These are phyloP conservation scores for Penstemon davidsonii DNA, from an alignment of 257 asterid genomes.

Conservation along the genomic window DNA sequence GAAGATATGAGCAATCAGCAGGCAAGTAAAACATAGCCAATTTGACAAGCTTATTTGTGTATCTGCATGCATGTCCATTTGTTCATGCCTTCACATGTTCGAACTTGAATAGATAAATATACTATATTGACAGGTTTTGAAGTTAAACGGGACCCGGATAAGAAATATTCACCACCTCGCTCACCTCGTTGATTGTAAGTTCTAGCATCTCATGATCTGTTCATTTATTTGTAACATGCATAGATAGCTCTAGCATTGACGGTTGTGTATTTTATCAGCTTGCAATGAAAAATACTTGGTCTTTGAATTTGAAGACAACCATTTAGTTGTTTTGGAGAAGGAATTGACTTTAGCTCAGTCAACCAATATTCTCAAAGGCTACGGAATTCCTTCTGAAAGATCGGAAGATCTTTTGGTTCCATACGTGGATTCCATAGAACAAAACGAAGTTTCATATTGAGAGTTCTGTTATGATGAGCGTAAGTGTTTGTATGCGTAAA, in stretches of 20 bases:
- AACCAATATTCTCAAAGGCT: constrained; percentile 69
- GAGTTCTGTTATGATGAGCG: constrained; percentile 75
- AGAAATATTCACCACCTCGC: constrained; percentile 91
- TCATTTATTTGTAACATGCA: neutral
- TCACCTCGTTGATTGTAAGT: constrained; percentile 86
- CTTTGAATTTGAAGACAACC: constrained; percentile 84
- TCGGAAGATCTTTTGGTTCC: constrained; percentile 70
- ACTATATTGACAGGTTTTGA: constrained; percentile 66
- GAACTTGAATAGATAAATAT: no score
- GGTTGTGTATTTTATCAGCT: constrained; percentile 35
- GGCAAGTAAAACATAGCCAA: no score
- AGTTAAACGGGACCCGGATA: constrained; percentile 74
- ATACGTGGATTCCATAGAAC: constrained; percentile 44
- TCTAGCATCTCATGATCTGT: constrained; percentile 19
- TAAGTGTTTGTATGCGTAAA: constrained; percentile 26
- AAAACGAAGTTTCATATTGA: constrained; percentile 45
- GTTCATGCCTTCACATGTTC: no score
- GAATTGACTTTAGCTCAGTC: constrained; percentile 72
- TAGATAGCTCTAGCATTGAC: constrained; percentile 11
- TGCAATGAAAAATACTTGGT: constrained; percentile 74
- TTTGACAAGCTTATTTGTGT: no score
- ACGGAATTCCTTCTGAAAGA: constrained; percentile 87
- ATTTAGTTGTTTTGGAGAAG: constrained; percentile 76
- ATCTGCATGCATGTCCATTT: no score
- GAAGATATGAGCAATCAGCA: no score